Evolutionary conservation across 2,329 filamentous ascomycete genomes (phyloP).

Genomic region (Talaromyces sp.): DNA sequence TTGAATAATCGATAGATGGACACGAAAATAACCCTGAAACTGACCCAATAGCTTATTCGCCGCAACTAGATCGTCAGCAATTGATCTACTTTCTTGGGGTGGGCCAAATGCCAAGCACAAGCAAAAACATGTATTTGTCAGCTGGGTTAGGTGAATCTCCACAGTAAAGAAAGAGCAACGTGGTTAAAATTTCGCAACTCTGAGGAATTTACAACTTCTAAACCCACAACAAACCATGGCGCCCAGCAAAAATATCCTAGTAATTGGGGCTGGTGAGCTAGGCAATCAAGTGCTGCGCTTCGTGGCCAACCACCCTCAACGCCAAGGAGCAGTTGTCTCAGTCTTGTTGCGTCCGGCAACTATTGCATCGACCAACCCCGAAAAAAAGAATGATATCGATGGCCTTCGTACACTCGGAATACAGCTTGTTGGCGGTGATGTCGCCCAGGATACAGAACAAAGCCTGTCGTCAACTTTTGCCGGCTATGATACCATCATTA

Average conservation of each 20-base stretch:
- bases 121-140: not conserved
- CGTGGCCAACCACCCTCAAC: not conserved
- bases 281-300: not conserved
- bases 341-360: slow-evolving; percentile 1
- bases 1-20: not conserved
- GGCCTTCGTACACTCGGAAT: not conserved
- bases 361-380: not conserved
- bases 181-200: not conserved
- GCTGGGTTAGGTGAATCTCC: not conserved
- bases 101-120: not conserved
- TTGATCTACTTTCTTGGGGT: not conserved
- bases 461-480: not conserved
- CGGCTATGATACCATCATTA: slow-evolving; percentile 41
- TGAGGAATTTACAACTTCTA: not conserved
- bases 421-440: not conserved
- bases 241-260: slow-evolving; percentile 1
- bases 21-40: not conserved
- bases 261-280: slow-evolving; percentile 5
- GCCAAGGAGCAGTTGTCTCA: not conserved
- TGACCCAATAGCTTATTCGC: not conserved
- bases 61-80: no score
- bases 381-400: not conserved
- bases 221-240: not conserved
- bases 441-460: not conserved
- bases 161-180: not conserved